Percentiles rank a stretch among this genome's conserved stretches.
Evolutionary conservation across 352 stramenopile genomes (phyloP).

Genomic region (Pythium graminicola): DNA sequence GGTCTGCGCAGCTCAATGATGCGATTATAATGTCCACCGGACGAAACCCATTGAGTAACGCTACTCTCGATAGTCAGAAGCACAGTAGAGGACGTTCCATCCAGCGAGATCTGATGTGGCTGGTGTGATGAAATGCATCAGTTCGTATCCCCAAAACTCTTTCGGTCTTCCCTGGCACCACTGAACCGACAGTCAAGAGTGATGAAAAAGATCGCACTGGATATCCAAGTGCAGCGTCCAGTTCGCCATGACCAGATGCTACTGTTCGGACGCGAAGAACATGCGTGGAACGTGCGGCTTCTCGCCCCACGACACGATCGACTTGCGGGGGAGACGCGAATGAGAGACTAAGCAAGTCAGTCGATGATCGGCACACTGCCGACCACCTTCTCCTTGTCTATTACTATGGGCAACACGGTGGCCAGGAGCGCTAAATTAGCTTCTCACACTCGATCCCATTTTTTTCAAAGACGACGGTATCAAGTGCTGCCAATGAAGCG

Average conservation of each 20-base stretch:
- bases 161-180: no score
- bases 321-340: conserved; percentile 15
- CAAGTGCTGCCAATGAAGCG: conserved; percentile 18
- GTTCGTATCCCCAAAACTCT: no score
- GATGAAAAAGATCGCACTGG: not conserved
- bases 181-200: no score
- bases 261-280: no score
- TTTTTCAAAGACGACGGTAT: not conserved
- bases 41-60: no score
- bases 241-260: no score
- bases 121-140: no score
- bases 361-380: conserved; percentile 9
- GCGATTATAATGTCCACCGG: not conserved
- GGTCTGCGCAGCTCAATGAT: not conserved
- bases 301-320: not conserved
- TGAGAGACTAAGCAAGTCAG: conserved; percentile 2
- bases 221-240: not conserved
- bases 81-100: no score
- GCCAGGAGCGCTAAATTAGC: conserved; percentile 11
- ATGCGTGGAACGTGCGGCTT: conserved; percentile 16
- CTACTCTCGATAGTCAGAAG: no score
- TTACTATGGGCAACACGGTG: not conserved
- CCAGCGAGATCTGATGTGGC: no score
- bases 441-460: no score
- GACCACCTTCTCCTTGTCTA: not conserved